Percentiles rank a stretch among this genome's conserved stretches.
These are phyloP conservation scores for Melampsora americana DNA, from an alignment of 1,284 basidiomycete species.

Conservation along the genomic window DNA sequence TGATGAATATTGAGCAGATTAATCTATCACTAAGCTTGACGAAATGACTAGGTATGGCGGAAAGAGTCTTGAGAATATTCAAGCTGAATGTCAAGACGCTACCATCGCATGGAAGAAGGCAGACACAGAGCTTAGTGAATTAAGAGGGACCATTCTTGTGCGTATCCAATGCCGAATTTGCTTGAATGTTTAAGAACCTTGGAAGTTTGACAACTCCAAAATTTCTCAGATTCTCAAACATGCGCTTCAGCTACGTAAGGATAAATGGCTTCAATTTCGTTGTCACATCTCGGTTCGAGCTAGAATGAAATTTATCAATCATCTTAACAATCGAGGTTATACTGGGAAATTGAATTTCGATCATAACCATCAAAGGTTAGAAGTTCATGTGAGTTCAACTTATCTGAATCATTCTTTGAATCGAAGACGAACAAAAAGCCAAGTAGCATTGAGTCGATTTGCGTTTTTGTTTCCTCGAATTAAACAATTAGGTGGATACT, in stretches of 20 bases:
- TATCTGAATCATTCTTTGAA: neutral
- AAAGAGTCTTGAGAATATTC: constrained; percentile 24
- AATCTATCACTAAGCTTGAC: neutral
- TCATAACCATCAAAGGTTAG: constrained; percentile 67
- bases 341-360: constrained; percentile 64
- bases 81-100: constrained; percentile 13
- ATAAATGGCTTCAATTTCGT: constrained; percentile 81
- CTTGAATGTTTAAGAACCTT: no score
- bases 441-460: neutral
- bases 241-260: constrained; percentile 66
- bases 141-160: neutral
- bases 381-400: constrained; percentile 62
- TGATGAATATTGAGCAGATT: no score
- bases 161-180: neutral
- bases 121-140: constrained; percentile 16
- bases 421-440: no score
- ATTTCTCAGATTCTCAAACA: constrained; percentile 20
- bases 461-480: neutral
- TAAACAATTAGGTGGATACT: constrained; percentile 24
- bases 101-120: neutral
- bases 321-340: constrained; percentile 73
- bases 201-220: no score
- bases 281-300: constrained; percentile 78
- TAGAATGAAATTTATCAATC: constrained; percentile 73
- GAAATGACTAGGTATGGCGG: neutral